phyloP scores from a whole-genome alignment of 2,329 filamentous ascomycete genomes.

The Colletotrichum endophyticum region DNA sequence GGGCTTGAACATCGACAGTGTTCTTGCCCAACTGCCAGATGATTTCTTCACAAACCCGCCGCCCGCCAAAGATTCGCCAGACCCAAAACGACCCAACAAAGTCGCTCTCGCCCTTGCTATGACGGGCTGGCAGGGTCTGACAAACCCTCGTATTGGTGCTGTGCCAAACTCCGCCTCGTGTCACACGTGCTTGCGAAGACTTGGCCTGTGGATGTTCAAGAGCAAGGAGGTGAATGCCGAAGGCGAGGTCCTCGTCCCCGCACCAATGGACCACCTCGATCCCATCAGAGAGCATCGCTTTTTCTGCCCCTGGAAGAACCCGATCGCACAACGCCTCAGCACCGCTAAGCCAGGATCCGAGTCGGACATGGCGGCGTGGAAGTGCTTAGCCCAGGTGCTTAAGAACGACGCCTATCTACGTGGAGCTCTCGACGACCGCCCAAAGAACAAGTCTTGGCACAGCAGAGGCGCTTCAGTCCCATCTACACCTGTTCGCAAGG shows the following conservation, averaged over 20 bases:
- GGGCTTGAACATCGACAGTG: conserved; percentile 53
- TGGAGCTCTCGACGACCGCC: conserved; percentile 22
- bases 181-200: conserved; percentile 82
- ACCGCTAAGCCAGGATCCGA: conserved; percentile 36
- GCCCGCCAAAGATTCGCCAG: conserved; percentile 25
- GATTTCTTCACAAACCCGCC: conserved; percentile 59
- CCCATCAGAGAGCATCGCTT: conserved; percentile 77
- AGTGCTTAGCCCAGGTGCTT: conserved; percentile 57
- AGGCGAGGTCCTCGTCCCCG: conserved; percentile 58
- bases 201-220: conserved; percentile 94
- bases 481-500: conserved; percentile 13
- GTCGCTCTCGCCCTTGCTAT: conserved; percentile 72
- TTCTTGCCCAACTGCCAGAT: conserved; percentile 54
- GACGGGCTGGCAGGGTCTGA: conserved; percentile 77
- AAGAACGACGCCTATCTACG: conserved; percentile 64
- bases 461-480: conserved; percentile 11
- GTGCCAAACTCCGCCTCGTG: conserved; percentile 80
- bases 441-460: conserved; percentile 20
- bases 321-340: conserved; percentile 59
- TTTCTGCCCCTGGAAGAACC: conserved; percentile 82
- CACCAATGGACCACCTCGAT: conserved; percentile 71
- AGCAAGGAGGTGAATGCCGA: conserved; percentile 68
- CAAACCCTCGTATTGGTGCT: conserved; percentile 57
- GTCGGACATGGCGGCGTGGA: conserved; percentile 56
- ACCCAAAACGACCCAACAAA: conserved; percentile 50